Percentiles rank a stretch among this genome's conserved stretches.
Conservation (phyloP, 2,329 filamentous ascomycete species). For the Rutstroemia sp. region DNA sequence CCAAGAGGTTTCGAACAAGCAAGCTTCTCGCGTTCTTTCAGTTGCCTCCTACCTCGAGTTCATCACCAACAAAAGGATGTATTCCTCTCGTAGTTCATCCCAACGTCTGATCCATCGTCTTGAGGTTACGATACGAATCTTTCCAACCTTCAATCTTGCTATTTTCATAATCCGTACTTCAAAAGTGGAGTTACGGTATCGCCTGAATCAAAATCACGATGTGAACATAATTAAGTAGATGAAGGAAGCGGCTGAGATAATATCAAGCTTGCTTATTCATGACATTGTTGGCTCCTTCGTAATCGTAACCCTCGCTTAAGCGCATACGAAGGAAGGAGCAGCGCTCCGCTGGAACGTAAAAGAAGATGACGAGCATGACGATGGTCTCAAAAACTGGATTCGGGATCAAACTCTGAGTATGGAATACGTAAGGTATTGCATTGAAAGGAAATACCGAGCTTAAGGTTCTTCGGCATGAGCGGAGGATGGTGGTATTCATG, state of each 20-base stretch:
- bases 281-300: too few species aligned
- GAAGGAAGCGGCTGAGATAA: too few species aligned
- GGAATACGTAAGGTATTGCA: neutral
- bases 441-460: neutral
- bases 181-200: too few species aligned
- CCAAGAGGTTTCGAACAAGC: too few species aligned
- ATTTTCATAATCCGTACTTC: neutral
- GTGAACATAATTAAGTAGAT: too few species aligned
- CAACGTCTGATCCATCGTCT: neutral
- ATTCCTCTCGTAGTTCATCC: neutral
- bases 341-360: too few species aligned
- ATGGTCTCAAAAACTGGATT: neutral
- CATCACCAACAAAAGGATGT: too few species aligned
- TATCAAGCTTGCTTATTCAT: too few species aligned
- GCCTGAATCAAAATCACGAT: neutral
- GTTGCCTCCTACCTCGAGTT: too few species aligned
- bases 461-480: neutral
- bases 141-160: neutral
- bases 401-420: neutral
- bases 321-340: too few species aligned
- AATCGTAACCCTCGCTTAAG: too few species aligned
- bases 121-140: neutral
- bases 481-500: neutral
- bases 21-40: too few species aligned
- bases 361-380: neutral